Evolutionary conservation across 208 protist genomes (phyloP), one percentile per base, ranked within the genome.

Genomic region (Trypanosoma scelopori): DNA sequence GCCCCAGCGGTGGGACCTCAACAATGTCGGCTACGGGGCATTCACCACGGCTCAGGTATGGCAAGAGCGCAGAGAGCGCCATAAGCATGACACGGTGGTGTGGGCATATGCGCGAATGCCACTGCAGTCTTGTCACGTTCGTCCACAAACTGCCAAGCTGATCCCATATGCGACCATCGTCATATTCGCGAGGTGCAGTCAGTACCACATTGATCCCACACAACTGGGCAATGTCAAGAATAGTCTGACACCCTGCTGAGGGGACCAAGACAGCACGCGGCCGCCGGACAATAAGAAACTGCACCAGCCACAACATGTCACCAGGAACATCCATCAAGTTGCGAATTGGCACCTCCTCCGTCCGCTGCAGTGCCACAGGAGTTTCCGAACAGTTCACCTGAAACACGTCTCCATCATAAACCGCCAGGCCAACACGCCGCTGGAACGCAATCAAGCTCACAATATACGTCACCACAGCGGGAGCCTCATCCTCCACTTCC

Each of bases 1-100:
- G 51, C 23, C 80, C 70, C 22, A 74, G 32, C 2, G 80, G 83
- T 7, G 69, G 79, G 7, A 76, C 59, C 72, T 95, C 83, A 15
- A 79, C 78, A 42, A 95, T 78, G 55, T 93, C 82, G n/a, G 73
- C 74, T 16, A 95, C 71, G 50, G 85, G 82, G 12, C 0, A 78
- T 62, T 65, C 78, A 73, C 18, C 74, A 51, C 43, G 75, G 50
- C 12, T 77, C 51, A 39, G 57, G 59, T 84, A 85, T 27, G 79
- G 73, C 20, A 95, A 68, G 46, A 95, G 46, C 7, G 85, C 90
- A 15, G 85, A 71, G 69, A 95, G 77, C 7, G 85, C 76, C n/a
- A 84, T 76, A 65, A 91, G 58, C 87, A 95, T 90, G 3, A 83
- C 79, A 12, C 49, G 64, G 32, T 84, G 73, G 2, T 69, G 52